A percentile compares a stretch with the other conserved stretches of the same genome.
phyloP scores from a whole-genome alignment of 140 eudicot genomes.

The Senecio squalidus region DNA sequence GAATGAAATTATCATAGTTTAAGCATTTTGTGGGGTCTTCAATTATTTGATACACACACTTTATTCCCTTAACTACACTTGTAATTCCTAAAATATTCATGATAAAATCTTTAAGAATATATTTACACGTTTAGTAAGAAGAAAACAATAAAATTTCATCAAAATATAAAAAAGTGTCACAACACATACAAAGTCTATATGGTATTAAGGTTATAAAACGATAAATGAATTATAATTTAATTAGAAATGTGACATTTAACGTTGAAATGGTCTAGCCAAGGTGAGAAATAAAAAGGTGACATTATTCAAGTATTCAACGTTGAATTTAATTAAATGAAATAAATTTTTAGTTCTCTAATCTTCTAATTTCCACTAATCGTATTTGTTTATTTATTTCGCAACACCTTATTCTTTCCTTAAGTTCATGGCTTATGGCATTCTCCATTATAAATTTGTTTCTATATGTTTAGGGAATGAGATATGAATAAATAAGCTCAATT shows the following conservation, averaged over 20 bases:
- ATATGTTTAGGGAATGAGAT: conserved; percentile 2
- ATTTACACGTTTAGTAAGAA: conserved; percentile 1
- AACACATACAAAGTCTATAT: too few relatives aligned
- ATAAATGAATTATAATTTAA: too few relatives aligned
- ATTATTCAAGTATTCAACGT: too few relatives aligned
- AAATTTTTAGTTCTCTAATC: not conserved
- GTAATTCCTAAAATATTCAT: conserved; percentile 20
- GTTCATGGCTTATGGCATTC: conserved; percentile 23
- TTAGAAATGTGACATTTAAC: too few relatives aligned
- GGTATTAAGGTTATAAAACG: too few relatives aligned
- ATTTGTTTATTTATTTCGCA: too few relatives aligned
- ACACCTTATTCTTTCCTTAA: not conserved
- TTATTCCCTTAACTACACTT: conserved; percentile 28
- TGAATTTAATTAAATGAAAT: too few relatives aligned
- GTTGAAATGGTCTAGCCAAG: too few relatives aligned
- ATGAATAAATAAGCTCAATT: conserved; percentile 8
- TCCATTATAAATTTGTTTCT: conserved; percentile 19
- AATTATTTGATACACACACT: conserved; percentile 31
- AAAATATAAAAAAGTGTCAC: not conserved
- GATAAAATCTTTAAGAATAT: conserved; percentile 15
- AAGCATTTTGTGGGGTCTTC: conserved; percentile 33
- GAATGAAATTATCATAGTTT: conserved; percentile 25
- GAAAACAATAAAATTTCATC: conserved; percentile 3
- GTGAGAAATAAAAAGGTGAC: too few relatives aligned
- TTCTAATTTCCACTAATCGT: not conserved